A percentile compares a stretch with the other conserved stretches of the same genome.
Evolutionary conservation across 768 basidiomycete genomes (phyloP).

Genomic region (Amanita rubescens): DNA sequence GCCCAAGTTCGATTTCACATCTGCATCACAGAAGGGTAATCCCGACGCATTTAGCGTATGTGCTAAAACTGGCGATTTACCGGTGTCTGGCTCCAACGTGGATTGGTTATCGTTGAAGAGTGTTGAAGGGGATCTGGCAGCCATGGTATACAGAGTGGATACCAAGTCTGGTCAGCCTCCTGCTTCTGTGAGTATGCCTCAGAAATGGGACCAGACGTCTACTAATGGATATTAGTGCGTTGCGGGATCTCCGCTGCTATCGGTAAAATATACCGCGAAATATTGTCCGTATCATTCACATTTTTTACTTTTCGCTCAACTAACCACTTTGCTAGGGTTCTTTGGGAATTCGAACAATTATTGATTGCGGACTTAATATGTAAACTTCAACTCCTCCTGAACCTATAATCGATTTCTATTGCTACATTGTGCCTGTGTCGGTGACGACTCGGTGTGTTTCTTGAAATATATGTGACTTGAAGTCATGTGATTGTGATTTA

Average conservation of each 20-base stretch:
- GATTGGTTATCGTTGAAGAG: constrained; percentile 48
- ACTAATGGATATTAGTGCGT: constrained; percentile 23
- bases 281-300: constrained; percentile 35
- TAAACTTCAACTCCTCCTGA: too few relatives aligned
- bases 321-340: not conserved
- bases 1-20: constrained; percentile 54
- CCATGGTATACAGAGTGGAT: constrained; percentile 41
- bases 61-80: constrained; percentile 31
- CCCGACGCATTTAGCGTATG: constrained; percentile 40
- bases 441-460: too few relatives aligned
- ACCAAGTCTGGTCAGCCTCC: constrained; percentile 52
- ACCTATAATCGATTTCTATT: too few relatives aligned
- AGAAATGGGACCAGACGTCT: not conserved
- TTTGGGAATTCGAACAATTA: not conserved
- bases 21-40: constrained; percentile 31
- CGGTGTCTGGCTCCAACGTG: constrained; percentile 33
- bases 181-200: constrained; percentile 27
- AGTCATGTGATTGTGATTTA: too few relatives aligned
- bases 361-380: too few relatives aligned
- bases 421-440: not conserved
- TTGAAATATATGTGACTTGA: not conserved
- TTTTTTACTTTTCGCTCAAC: not conserved
- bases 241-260: constrained; percentile 31
- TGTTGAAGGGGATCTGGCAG: constrained; percentile 42
- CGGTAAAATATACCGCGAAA: constrained; percentile 43